These are phyloP conservation scores for Suillus subaureus DNA, from an alignment of 768 basidiomycete species.

Conservation along the genomic window DNA sequence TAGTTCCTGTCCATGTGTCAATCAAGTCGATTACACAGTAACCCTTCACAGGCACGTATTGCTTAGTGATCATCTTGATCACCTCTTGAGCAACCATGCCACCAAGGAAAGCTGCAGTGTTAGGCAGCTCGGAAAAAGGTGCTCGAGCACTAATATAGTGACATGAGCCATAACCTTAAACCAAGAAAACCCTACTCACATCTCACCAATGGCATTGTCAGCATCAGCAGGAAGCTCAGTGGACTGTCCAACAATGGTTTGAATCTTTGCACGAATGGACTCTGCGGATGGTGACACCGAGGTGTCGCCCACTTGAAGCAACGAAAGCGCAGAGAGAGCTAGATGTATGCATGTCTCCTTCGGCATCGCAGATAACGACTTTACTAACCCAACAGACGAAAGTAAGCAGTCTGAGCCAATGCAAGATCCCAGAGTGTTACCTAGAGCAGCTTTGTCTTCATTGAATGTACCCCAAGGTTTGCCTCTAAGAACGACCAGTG, in stretches of 20 bases:
- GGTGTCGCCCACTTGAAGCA: conserved; percentile 29
- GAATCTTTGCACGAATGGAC: conserved; percentile 53
- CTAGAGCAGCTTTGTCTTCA: conserved; percentile 46
- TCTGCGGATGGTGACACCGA: conserved; percentile 47
- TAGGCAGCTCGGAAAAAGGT: conserved; percentile 86
- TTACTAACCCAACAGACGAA: conserved; percentile 6
- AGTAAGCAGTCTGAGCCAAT: not conserved
- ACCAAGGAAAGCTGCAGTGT: conserved; percentile 90
- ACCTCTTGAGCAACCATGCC: conserved; percentile 95
- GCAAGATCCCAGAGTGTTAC: conserved; percentile 35
- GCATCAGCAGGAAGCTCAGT: conserved; percentile 57
- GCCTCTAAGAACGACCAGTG: conserved; percentile 65
- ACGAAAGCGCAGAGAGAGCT: conserved; percentile 63
- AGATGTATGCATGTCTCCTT: conserved; percentile 72
- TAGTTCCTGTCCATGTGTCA: conserved; percentile 71
- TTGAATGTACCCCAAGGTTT: conserved; percentile 62
- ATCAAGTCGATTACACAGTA: conserved; percentile 85
- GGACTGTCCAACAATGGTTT: conserved; percentile 49
- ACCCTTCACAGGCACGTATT: conserved; percentile 90
- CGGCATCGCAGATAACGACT: conserved; percentile 41
- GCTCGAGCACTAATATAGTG: conserved; percentile 60
- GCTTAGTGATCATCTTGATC: conserved; percentile 95
- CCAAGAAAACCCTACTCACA: conserved; percentile 52
- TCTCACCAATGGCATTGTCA: conserved; percentile 68
- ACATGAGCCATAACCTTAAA: conserved; percentile 8